These are phyloP conservation scores for Phialocephala sp. DNA, from an alignment of 2,329 filamentous ascomycete species.

Conservation along the genomic window DNA sequence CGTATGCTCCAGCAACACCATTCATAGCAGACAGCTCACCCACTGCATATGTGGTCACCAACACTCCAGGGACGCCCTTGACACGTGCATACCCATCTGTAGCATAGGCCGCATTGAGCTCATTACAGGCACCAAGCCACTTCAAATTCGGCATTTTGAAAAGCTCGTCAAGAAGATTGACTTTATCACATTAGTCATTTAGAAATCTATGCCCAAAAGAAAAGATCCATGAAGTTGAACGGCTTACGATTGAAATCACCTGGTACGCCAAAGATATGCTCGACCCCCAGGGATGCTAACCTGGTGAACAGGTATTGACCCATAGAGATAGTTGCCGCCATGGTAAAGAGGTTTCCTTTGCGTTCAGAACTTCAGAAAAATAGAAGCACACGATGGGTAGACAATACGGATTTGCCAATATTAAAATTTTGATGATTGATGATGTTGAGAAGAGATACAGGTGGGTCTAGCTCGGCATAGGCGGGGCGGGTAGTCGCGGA, in stretches of 20 bases:
- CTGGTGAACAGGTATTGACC: slow-evolving; percentile 40
- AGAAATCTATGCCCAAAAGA: too few relatives aligned
- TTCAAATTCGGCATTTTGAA: slow-evolving; percentile 50
- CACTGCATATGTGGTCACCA: slow-evolving; percentile 57
- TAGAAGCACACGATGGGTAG: too few relatives aligned
- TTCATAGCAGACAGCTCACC: slow-evolving; percentile 64
- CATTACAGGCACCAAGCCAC: slow-evolving; percentile 46
- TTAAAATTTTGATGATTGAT: too few relatives aligned
- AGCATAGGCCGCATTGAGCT: slow-evolving; percentile 50
- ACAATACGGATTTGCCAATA: too few relatives aligned
- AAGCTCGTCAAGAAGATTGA: slow-evolving; percentile 69
- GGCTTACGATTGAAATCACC: slow-evolving; percentile 41
- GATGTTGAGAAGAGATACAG: too few relatives aligned
- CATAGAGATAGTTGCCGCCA: slow-evolving; percentile 33
- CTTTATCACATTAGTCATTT: slow-evolving; percentile 9
- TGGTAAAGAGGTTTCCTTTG: neutral
- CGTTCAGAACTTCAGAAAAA: too few relatives aligned
- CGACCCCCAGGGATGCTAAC: slow-evolving; percentile 37
- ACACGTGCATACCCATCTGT: slow-evolving; percentile 58
- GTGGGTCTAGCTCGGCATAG: too few relatives aligned
- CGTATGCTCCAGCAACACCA: slow-evolving; percentile 62
- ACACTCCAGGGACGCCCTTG: slow-evolving; percentile 50
- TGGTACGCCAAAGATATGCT: slow-evolving; percentile 41
- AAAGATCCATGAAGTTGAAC: too few relatives aligned
- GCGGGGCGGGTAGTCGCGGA: too few relatives aligned